These are phyloP conservation scores for Bassia scoparia DNA, from an alignment of 148 eudicot genomes.

Conservation along the genomic window DNA sequence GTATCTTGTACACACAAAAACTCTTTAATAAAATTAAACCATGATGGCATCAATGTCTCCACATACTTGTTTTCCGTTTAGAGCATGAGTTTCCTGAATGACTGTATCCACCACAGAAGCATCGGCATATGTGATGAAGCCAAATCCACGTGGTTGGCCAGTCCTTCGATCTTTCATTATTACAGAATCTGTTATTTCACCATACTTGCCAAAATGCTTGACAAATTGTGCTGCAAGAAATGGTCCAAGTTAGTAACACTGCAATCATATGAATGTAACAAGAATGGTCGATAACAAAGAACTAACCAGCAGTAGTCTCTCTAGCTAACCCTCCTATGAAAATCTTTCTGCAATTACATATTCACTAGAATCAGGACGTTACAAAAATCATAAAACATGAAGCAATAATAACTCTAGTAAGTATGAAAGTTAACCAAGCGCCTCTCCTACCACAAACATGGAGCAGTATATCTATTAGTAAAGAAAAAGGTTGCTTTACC, in stretches of 20 bases:
- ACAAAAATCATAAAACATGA: background rate
- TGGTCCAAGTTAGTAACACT: background rate
- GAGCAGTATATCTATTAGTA: no score
- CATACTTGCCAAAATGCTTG: slow-evolving; percentile 57
- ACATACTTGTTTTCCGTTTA: slow-evolving; percentile 58
- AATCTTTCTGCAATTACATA: slow-evolving; percentile 53
- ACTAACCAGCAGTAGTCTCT: slow-evolving; percentile 71
- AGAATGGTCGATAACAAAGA: slow-evolving; percentile 27
- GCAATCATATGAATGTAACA: slow-evolving; percentile 6
- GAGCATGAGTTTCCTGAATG: slow-evolving; percentile 46
- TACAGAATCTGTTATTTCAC: slow-evolving; percentile 59
- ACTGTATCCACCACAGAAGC: slow-evolving; percentile 53
- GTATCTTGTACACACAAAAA: background rate
- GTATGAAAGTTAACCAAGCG: background rate
- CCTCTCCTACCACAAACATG: background rate
- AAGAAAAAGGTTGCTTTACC: background rate
- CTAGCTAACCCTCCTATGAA: slow-evolving; percentile 62
- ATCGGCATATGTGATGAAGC: slow-evolving; percentile 63
- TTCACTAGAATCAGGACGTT: slow-evolving; percentile 30
- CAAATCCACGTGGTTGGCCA: slow-evolving; percentile 60
- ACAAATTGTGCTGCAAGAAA: slow-evolving; percentile 55
- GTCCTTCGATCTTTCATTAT: slow-evolving; percentile 63
- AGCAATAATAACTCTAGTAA: background rate
- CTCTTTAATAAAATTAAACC: background rate
- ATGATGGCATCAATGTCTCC: background rate